phyloP scores from a whole-genome alignment of 345 rosid genomes.

The Eucalyptus coolabah region DNA sequence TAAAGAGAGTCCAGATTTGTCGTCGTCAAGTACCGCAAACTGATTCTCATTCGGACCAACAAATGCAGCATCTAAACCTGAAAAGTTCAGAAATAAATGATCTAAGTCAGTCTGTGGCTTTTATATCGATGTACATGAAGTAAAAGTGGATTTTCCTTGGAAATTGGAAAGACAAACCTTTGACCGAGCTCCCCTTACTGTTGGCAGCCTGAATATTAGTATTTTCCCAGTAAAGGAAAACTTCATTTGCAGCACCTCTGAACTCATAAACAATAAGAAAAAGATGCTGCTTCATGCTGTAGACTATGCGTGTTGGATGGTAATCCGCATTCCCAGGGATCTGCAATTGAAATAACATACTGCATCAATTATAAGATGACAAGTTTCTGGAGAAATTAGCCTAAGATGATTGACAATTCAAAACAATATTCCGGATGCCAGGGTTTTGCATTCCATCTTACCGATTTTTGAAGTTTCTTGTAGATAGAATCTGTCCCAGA shows the following conservation, averaged over 20 bases:
- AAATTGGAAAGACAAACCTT: conserved; percentile 35
- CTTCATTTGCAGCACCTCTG: conserved; percentile 73
- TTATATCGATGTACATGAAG: neutral
- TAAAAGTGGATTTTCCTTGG: conserved; percentile 4
- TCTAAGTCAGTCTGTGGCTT: neutral
- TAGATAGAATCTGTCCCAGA: conserved; percentile 70
- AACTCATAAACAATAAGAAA: conserved; percentile 86
- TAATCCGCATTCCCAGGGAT: conserved; percentile 76
- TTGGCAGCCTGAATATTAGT: conserved; percentile 46
- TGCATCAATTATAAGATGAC: neutral
- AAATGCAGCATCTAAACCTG: conserved; percentile 84
- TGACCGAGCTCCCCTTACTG: conserved; percentile 70
- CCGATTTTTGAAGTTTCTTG: conserved; percentile 86
- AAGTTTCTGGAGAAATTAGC: neutral
- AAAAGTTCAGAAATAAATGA: neutral
- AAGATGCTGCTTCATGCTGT: conserved; percentile 62
- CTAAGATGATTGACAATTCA: neutral
- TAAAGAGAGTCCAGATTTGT: conserved; percentile 72
- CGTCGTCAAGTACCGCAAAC: conserved; percentile 90
- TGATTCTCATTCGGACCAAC: conserved; percentile 80
- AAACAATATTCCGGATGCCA: neutral
- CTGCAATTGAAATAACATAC: conserved; percentile 24
- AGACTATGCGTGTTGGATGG: conserved; percentile 59
- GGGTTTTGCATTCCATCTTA: neutral
- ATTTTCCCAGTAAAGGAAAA: conserved; percentile 91